A percentile compares a stretch with the other conserved stretches of the same genome.
Evolutionary conservation across 2,329 filamentous ascomycete species (phyloP).

Genomic region (Xylariaceae sp.): DNA sequence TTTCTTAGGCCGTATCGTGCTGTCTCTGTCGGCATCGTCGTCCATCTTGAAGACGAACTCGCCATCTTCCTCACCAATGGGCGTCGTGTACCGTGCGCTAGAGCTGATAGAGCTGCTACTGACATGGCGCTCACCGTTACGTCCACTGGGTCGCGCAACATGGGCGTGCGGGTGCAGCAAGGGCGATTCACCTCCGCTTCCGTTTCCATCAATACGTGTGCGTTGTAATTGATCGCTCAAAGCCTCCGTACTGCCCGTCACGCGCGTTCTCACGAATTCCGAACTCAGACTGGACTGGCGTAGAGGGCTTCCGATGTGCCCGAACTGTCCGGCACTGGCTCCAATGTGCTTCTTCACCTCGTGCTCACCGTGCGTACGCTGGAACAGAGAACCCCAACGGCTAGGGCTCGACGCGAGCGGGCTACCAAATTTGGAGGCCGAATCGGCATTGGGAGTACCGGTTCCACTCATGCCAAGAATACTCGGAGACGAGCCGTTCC

Average conservation of each 20-base stretch:
- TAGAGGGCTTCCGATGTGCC: slow-evolving; percentile 61
- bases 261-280: slow-evolving; percentile 42
- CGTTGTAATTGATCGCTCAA: slow-evolving; percentile 60
- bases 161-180: slow-evolving; percentile 47
- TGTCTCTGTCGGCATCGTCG: slow-evolving; percentile 51
- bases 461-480: slow-evolving; percentile 36
- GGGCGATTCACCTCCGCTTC: slow-evolving; percentile 36
- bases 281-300: slow-evolving; percentile 58
- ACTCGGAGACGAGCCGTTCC: slow-evolving; percentile 34
- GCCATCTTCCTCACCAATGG: slow-evolving; percentile 60
- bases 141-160: slow-evolving; percentile 38
- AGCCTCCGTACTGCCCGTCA: slow-evolving; percentile 43
- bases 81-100: slow-evolving; percentile 56
- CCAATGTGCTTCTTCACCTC: slow-evolving; percentile 46
- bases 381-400: slow-evolving; percentile 57
- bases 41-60: slow-evolving; percentile 64
- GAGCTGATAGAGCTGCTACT: slow-evolving; percentile 56
- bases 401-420: slow-evolving; percentile 55
- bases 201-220: slow-evolving; percentile 47
- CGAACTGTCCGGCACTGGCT: slow-evolving; percentile 45
- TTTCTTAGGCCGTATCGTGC: slow-evolving; percentile 43
- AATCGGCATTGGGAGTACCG: slow-evolving; percentile 38
- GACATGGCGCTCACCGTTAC: slow-evolving; percentile 51
- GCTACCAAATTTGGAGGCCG: slow-evolving; percentile 55
- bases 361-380: slow-evolving; percentile 56